Base-by-base conservation (phyloP, 2,329 filamentous ascomycete genomes). In the Podosphaera aphanis region DNA sequence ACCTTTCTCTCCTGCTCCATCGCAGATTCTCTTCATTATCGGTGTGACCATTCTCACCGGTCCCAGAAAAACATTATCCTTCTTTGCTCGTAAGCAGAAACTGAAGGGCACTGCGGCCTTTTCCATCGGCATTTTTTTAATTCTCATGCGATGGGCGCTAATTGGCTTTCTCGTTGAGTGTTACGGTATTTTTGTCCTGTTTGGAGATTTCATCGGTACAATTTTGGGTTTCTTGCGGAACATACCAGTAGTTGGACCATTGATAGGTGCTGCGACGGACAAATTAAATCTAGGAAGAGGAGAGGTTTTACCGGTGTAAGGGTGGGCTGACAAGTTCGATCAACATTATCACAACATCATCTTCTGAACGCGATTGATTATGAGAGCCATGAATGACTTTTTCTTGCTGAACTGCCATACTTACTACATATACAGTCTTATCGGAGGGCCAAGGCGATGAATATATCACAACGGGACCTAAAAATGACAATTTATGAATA, bases 11-110 rank as follows among this genome's bases (percentile, higher is more conserved):
- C 41, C 43, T 41, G 47, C 10, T 18, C 48, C 27, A 16, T 3
- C 35, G 50, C 57, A 93, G 84, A 92, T 98, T 62, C 84, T 98
- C 62, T 95, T 98, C 70, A 75, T 98, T 46, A 83, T 93, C 66
- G 90, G 90, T 61, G 75, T 98, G 21, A 93, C 86, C 25, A 80
- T 95, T 49, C 92, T 95, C 57, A 93, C 98, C 64, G 90, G 90
- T 38, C 73, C 83, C 20, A 73, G 81, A 62, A 94, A 94, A 61
- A 95, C 90, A 0, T 68, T 88, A 51, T 69, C 81, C 60, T 98
- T 98, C 75, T 98, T 98, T 68, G 83, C 85, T 44, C 80, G 90
- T 50, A 79, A 77, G 55, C 84, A 94, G 60, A 98, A 98, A 64
- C 74, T 83, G 57, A 85, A 85, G 59, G 90, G 90, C 52, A 94